These are phyloP conservation scores for Telopea speciosissima DNA, from an alignment of 177 flowering plant species.

Conservation along the genomic window DNA sequence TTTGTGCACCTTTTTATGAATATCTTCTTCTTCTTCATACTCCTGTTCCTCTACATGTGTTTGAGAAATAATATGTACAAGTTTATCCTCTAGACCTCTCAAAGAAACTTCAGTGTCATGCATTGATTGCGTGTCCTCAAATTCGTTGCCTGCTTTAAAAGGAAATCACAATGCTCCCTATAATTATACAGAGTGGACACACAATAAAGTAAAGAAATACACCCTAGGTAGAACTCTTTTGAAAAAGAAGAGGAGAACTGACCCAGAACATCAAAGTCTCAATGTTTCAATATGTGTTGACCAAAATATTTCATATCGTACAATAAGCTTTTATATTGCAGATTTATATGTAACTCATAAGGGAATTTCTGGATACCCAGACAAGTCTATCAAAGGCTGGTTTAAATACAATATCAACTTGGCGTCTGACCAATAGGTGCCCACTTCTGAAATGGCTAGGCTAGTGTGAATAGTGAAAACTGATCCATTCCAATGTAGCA, in stretches of 20 bases:
- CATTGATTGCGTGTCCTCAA: constrained; percentile 15
- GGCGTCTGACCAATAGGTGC: not conserved
- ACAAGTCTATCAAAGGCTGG: not conserved
- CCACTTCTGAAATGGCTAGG: not conserved
- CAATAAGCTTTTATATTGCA: not conserved
- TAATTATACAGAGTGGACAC: not conserved
- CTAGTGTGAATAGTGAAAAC: not conserved
- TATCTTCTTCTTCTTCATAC: constrained; percentile 31
- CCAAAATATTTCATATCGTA: too few relatives aligned
- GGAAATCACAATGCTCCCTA: not conserved
- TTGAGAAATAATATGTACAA: constrained; percentile 33
- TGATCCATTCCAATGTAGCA: not conserved
- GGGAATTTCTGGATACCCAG: not conserved
- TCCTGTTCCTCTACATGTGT: constrained; percentile 34
- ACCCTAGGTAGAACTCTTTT: not conserved
- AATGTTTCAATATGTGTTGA: not conserved
- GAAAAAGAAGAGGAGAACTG: not conserved
- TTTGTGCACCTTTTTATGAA: constrained; percentile 38
- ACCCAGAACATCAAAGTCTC: too few relatives aligned
- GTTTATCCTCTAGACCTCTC: constrained; percentile 29
- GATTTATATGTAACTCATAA: not conserved
- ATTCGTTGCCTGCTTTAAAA: constrained; percentile 14
- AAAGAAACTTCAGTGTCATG: constrained; percentile 13
- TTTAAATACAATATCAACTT: not conserved
- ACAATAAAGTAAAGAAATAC: not conserved